These are phyloP conservation scores for Arthrobotrys sphaeroides DNA, from an alignment of 2,329 filamentous ascomycete genomes.

Conservation along the genomic window DNA sequence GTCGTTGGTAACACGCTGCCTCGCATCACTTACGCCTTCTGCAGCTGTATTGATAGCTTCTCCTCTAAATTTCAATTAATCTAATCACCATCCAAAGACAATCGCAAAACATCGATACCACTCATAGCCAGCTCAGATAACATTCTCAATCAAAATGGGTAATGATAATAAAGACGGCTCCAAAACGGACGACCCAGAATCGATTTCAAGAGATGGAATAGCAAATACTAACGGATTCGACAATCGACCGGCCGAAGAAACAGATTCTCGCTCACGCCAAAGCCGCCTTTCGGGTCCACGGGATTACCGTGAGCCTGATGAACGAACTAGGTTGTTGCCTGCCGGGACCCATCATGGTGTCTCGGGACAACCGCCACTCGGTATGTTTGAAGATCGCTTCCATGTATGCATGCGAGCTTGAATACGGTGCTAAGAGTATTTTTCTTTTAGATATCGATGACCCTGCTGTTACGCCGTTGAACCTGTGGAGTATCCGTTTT, in stretches of 20 bases:
- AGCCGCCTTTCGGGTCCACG: background rate
- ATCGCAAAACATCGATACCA: background rate
- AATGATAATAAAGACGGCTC: conserved; percentile 1
- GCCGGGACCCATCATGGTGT: conserved; percentile 22
- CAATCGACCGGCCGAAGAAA: background rate
- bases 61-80: background rate
- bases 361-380: conserved; percentile 45
- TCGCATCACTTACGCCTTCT: too few species aligned
- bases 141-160: conserved; percentile 8
- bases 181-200: background rate
- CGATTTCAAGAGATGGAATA: conserved; percentile 2
- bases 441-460: conserved; percentile 54
- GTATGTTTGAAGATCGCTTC: conserved; percentile 3
- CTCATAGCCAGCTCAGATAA: background rate
- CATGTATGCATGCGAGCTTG: background rate
- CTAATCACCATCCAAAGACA: background rate
- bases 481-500: conserved; percentile 87
- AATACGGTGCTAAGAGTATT: background rate
- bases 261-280: background rate
- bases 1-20: background rate
- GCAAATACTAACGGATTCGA: background rate
- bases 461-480: conserved; percentile 80
- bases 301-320: conserved; percentile 30
- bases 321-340: conserved; percentile 31
- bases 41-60: background rate